These are phyloP conservation scores for Kandelia obovata DNA, from an alignment of 345 rosid genomes.

Conservation along the genomic window DNA sequence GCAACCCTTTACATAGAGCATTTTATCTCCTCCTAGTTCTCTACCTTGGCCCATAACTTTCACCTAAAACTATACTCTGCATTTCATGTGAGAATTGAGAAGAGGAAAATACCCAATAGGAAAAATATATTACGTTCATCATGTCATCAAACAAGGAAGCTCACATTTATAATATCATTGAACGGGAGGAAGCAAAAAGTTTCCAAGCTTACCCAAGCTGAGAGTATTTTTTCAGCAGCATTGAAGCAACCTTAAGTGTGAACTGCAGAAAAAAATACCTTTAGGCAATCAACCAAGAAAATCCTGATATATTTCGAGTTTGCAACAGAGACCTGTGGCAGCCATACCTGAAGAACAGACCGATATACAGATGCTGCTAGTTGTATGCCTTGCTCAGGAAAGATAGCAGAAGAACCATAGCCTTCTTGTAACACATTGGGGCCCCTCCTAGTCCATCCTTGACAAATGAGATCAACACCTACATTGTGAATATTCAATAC, in stretches of 20 bases:
- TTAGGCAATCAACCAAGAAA: conserved; percentile 8
- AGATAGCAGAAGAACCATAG: conserved; percentile 92
- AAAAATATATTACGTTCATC: no score
- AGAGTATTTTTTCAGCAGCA: conserved; percentile 82
- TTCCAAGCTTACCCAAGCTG: conserved; percentile 75
- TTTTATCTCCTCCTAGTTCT: background rate
- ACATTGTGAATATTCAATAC: no score
- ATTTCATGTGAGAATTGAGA: conserved; percentile 6
- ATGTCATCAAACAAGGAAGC: background rate
- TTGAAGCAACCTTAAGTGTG: conserved; percentile 77
- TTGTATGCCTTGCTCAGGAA: conserved; percentile 98
- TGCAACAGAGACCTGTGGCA: conserved; percentile 9
- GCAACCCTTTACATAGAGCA: background rate
- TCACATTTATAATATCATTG: background rate
- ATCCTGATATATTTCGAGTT: background rate
- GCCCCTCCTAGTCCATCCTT: conserved; percentile 89
- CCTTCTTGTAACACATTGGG: conserved; percentile 82
- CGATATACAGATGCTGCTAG: conserved; percentile 92
- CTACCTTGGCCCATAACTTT: background rate
- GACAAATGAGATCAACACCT: conserved; percentile 75
- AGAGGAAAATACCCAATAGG: background rate
- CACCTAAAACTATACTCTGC: background rate
- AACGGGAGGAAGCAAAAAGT: conserved; percentile 7
- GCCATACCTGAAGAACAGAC: conserved; percentile 86
- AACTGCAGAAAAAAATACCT: conserved; percentile 45